A percentile compares a stretch with the other conserved stretches of the same genome.
These are phyloP conservation scores for Lyophyllum semitale DNA, from an alignment of 768 basidiomycete genomes.

Conservation along the genomic window DNA sequence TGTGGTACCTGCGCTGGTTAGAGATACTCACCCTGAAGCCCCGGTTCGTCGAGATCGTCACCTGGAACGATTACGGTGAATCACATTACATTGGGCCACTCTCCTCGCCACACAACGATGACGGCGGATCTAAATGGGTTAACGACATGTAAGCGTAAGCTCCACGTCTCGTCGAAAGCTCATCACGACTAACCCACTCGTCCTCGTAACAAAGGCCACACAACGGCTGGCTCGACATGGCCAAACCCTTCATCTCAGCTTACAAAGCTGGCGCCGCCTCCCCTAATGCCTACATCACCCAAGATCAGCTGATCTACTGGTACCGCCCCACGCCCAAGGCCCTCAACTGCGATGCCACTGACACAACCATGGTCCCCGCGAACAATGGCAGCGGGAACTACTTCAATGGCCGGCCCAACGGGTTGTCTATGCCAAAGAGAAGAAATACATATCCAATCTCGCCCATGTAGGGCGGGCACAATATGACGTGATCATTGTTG, in stretches of 20 bases:
- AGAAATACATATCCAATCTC: constrained; percentile 27
- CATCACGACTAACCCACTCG: neutral
- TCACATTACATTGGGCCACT: neutral
- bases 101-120: neutral
- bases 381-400: neutral
- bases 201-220: neutral
- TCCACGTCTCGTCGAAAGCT: neutral
- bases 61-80: neutral
- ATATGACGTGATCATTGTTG: constrained; percentile 55
- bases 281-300: neutral
- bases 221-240: neutral
- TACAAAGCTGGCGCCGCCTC: neutral
- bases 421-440: constrained; percentile 15
- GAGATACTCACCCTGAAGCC: neutral
- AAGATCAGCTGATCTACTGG: neutral
- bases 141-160: neutral
- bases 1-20: neutral
- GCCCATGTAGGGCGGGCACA: constrained; percentile 25
- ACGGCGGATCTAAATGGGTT: neutral
- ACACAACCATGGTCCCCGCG: neutral
- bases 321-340: neutral
- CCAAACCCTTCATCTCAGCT: neutral
- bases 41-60: neutral
- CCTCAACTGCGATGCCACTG: neutral
- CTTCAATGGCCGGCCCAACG: too few species aligned